These are phyloP conservation scores for Candida sp. DNA, from an alignment of 1,139 yeast species.

Conservation along the genomic window DNA sequence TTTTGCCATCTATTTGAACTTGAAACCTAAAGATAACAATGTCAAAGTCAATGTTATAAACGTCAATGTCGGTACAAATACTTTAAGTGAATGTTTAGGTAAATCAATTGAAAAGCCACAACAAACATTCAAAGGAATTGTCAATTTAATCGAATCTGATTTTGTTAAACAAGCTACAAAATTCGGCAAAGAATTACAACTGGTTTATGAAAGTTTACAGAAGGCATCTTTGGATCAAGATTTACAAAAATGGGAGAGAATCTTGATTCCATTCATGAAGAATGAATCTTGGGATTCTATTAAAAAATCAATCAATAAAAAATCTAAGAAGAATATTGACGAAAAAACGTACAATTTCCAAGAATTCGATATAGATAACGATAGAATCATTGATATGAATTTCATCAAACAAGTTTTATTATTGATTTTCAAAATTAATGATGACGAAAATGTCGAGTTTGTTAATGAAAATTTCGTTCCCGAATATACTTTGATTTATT, in stretches of 20 bases:
- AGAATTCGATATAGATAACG: conserved; percentile 57
- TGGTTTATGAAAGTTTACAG: conserved; percentile 20
- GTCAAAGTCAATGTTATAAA: conserved; percentile 44
- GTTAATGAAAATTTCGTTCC: conserved; percentile 37
- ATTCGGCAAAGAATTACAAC: conserved; percentile 17
- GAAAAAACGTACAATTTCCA: conserved; percentile 19
- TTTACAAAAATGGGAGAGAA: conserved; percentile 27
- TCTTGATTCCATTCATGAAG: conserved; percentile 32
- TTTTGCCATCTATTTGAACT: conserved; percentile 39
- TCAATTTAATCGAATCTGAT: conserved; percentile 24
- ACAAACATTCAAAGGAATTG: conserved; percentile 21
- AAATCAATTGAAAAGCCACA: conserved; percentile 40
- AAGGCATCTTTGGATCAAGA: conserved; percentile 14
- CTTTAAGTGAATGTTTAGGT: conserved; percentile 70
- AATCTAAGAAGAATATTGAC: conserved; percentile 8
- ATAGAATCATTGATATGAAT: conserved; percentile 61
- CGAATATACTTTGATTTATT: conserved; percentile 62
- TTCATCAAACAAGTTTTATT: conserved; percentile 51
- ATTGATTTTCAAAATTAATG: conserved; percentile 33
- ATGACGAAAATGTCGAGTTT: conserved; percentile 14
- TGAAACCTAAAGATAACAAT: conserved; percentile 41
- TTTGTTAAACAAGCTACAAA: conserved; percentile 16
- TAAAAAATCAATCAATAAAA: conserved; percentile 13
- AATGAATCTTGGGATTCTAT: conserved; percentile 24
- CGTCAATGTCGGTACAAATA: conserved; percentile 67